Evolutionary conservation across 208 protist genomes (phyloP).

Genomic region (Tetramitus jugosus): DNA sequence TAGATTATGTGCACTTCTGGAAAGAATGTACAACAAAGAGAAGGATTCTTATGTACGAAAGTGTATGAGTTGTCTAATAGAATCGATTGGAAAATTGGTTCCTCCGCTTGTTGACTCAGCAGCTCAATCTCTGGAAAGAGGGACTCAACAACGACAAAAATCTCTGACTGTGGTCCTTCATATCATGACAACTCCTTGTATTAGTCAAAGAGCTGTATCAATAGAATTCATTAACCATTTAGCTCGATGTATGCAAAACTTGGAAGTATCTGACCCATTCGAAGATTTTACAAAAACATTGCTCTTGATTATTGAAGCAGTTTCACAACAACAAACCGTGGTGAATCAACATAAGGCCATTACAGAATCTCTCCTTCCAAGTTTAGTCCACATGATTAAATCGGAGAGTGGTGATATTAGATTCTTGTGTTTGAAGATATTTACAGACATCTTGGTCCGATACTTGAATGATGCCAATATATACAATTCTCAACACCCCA

Average conservation of each 20-base stretch:
- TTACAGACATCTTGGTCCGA: constrained; percentile 31
- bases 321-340: constrained; percentile 15
- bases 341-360: constrained; percentile 15
- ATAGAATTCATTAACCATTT: neutral
- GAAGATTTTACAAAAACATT: constrained; percentile 36
- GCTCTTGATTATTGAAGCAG: constrained; percentile 32
- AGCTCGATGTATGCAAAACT: constrained; percentile 31
- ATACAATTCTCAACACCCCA: constrained; percentile 13
- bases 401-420: constrained; percentile 25
- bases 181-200: constrained; percentile 25
- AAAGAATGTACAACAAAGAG: neutral
- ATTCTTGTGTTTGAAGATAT: constrained; percentile 34
- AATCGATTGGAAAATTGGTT: neutral
- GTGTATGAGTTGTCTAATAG: neutral
- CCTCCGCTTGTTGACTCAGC: neutral
- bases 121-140: neutral
- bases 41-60: neutral
- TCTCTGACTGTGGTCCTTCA: neutral
- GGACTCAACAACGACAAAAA: neutral
- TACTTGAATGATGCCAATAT: constrained; percentile 13
- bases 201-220: constrained; percentile 9
- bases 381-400: constrained; percentile 25
- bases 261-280: constrained; percentile 34
- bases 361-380: constrained; percentile 22
- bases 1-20: neutral